Base-by-base conservation (phyloP, 805 yeast genomes). In the Kuraishia molischiana region DNA sequence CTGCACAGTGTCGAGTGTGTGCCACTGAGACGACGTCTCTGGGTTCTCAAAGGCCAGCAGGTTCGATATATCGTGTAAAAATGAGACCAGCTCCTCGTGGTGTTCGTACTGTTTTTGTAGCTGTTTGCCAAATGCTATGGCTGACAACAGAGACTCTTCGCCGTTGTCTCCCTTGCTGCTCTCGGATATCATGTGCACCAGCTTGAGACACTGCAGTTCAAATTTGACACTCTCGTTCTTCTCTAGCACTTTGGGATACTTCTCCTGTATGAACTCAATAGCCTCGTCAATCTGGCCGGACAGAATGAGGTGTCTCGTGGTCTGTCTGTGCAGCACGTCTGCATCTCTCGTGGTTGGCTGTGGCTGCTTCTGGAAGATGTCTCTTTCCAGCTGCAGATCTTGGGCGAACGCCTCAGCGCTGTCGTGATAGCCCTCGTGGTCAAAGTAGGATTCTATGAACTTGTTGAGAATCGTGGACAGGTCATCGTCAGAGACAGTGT, bases 11-110 rank as follows among this genome's bases (percentile, higher is more conserved):
- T 58, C 58, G 28, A 69, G 49, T 24, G 61, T 44, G 35, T 56
- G 53, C 14, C 68, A 66, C 33, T 60, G 61, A 24, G 50, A 52
- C 3, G 67, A 51, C 3, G 50, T 41, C 32, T 42, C 40, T 1
- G 80, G 79, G 37, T 74, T 60, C 8, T 66, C 66, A 43, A 67
- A 77, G 3, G 80, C 77, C 34, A 77, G 49, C 21, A 78, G 51
- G 3, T 74, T 59, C 5, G 74, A 71, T 0, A 76, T 59, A 32
- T 70, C 68, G 29, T 63, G 59, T 22, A 78, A 47, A 41, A 59
- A 57, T 5, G 56, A 54, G 22, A 56, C 59, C 30, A 62, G 59
- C 1, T 38, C 33, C n/a, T 49, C 49, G 3, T 54, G 44, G n/a
- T 61, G 55, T 3, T 46, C 49, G 41, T 55, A 69, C 19, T 51